Base-by-base conservation (phyloP, 768 basidiomycete species). In the Tephrocybe rancida region DNA sequence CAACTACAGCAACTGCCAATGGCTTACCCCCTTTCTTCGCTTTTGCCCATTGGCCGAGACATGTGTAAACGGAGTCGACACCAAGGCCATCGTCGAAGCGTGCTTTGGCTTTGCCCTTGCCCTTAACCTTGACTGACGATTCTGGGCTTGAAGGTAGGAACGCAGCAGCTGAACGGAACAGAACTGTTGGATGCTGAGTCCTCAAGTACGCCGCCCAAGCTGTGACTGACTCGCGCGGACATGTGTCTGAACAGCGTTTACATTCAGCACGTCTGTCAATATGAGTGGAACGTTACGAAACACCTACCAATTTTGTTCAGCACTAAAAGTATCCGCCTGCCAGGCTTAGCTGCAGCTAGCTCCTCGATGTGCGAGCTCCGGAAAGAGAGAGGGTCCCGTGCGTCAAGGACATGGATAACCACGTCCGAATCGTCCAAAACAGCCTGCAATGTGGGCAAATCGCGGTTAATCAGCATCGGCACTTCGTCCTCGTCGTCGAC, bases 261-360 rank as follows among this genome's bases (percentile, higher is more conserved):
- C 6, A 44, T 35, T 47, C 47, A 48, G n/a, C 37, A 48, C 13
- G 29, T 18, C 13, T 42, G 52, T 37, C 44, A 38, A 21, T n/a
- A n/a, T 44, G 49, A 41, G 30, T 21, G 11, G 49, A 19, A 46
- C 29, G 52, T 19, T 50, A 45, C 32, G 29, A 38, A 44, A 19
- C n/a, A 76, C 87, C 52, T 61, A 92, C 94, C 94, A 59, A 88
- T 87, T 75, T 97, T 97, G 69, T 89, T 95, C 49, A 97, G 68
- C 16, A 95, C 75, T n/a, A 94, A 69, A 18, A 87, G 60, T 11
- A 88, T 70, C 67, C 69, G 76, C 62, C 79, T 79, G 55, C 68
- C 80, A 54, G 62, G 53, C 56, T 70, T 70, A 18, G 65, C 72
- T 30, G 69, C 68, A 18, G 73, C 69, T 44, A 86, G 67, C 19